Conservation (phyloP, 768 basidiomycete species). For the Termitomyces sp. region DNA sequence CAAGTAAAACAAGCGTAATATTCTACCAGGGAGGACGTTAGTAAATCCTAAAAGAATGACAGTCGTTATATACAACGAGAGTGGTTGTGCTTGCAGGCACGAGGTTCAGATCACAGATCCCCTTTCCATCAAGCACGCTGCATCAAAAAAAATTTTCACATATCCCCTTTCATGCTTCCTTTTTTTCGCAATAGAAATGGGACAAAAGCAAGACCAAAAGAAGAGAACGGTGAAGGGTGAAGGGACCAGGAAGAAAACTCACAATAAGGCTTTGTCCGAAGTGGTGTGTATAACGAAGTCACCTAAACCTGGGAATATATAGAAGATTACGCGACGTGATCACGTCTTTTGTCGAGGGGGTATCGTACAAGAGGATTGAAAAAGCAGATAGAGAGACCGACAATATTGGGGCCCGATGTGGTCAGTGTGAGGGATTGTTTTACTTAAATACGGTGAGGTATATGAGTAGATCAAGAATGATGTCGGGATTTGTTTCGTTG, state of each 20-base stretch:
- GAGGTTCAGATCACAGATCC: background rate
- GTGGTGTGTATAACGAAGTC: background rate
- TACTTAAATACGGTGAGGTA: background rate
- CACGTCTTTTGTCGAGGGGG: background rate
- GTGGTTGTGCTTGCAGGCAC: background rate
- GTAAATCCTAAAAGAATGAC: slow-evolving; percentile 7
- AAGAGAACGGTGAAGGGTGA: background rate
- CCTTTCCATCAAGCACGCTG: slow-evolving; percentile 3
- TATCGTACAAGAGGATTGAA: background rate
- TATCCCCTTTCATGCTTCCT: slow-evolving; percentile 3
- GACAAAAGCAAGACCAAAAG: background rate
- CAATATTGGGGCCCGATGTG: background rate
- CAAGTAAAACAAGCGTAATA: background rate
- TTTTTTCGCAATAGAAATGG: background rate
- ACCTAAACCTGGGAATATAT: background rate
- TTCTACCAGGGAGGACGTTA: slow-evolving; percentile 9
- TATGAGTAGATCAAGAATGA: background rate
- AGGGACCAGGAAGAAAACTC: background rate
- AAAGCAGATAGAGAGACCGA: background rate
- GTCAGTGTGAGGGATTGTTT: background rate
- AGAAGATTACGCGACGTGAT: background rate
- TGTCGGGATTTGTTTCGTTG: background rate
- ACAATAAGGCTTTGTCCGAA: slow-evolving; percentile 3
- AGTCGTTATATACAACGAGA: slow-evolving; percentile 13
- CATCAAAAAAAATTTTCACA: background rate